These are phyloP conservation scores for Chlorella variabilis DNA, from an alignment of 163 green algal species.

Conservation along the genomic window DNA sequence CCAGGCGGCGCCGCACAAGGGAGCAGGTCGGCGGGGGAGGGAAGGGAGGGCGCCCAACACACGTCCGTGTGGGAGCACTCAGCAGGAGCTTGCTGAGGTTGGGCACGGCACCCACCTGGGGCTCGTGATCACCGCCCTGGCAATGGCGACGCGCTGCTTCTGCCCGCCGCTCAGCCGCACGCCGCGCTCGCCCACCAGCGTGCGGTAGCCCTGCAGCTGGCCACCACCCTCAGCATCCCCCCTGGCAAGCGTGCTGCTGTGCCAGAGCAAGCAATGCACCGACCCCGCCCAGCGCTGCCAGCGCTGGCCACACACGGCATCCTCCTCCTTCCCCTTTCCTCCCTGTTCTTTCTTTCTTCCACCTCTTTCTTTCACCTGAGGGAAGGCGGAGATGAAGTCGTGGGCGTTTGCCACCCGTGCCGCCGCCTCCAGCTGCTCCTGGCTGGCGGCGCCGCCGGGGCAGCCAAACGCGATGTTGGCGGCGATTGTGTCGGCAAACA, in stretches of 20 bases:
- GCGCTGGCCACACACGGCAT: no score
- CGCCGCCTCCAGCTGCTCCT: slow-evolving; percentile 53
- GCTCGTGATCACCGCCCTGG: slow-evolving; percentile 59
- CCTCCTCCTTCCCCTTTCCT: no score
- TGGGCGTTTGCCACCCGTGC: slow-evolving; percentile 71
- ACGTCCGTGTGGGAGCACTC: no score
- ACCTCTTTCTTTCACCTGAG: no score
- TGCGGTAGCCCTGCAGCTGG: slow-evolving; percentile 48
- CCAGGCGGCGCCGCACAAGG: background rate
- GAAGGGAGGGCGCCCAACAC: background rate
- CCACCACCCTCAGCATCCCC: no score
- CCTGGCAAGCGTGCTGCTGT: no score
- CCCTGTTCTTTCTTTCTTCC: no score
- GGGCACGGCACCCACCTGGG: background rate
- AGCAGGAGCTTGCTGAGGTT: background rate
- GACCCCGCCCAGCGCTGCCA: no score
- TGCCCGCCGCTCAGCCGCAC: slow-evolving; percentile 77
- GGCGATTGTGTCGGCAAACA: slow-evolving; percentile 47
- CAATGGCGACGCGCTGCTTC: slow-evolving; percentile 76
- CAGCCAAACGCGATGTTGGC: slow-evolving; percentile 64
- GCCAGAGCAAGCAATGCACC: no score
- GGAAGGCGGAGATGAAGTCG: slow-evolving; percentile 76
- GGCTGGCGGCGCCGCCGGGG: background rate
- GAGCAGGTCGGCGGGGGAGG: background rate
- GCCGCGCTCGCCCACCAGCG: slow-evolving; percentile 79